A percentile compares a stretch with the other conserved stretches of the same genome.
Conservation (phyloP, 192 early-diverging fungal species). For the Coemansia pectinata region DNA sequence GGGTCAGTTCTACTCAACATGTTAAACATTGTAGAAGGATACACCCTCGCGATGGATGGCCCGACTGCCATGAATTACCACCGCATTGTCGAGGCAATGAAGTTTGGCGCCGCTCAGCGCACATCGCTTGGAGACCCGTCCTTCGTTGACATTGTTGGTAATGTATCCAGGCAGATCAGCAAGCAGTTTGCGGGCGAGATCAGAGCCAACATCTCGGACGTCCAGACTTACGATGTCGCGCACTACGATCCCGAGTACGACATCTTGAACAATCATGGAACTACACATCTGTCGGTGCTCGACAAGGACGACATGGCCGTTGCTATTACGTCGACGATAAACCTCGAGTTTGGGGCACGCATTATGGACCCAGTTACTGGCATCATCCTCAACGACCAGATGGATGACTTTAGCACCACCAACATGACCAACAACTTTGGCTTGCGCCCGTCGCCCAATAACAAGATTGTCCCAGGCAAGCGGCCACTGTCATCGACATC, state of each 20-base stretch:
- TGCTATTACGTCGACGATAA: slow-evolving; percentile 86
- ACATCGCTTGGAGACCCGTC: slow-evolving; percentile 81
- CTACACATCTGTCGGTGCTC: slow-evolving; percentile 86
- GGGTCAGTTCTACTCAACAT: slow-evolving; percentile 81
- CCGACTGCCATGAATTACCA: slow-evolving; percentile 70
- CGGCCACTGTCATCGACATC: slow-evolving; percentile 70
- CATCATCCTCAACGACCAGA: slow-evolving; percentile 91
- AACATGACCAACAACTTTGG: slow-evolving; percentile 75
- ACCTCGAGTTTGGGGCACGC: slow-evolving; percentile 86
- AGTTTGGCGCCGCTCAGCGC: slow-evolving; percentile 83
- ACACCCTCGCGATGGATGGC: slow-evolving; percentile 62
- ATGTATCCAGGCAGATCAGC: slow-evolving; percentile 62
- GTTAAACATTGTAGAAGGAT: slow-evolving; percentile 87
- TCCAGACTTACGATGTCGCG: slow-evolving; percentile 61
- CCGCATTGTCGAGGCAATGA: slow-evolving; percentile 84
- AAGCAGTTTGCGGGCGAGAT: slow-evolving; percentile 69
- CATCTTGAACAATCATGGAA: slow-evolving; percentile 79
- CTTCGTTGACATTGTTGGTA: slow-evolving; percentile 50
- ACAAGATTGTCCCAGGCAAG: slow-evolving; percentile 77
- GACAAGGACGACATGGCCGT: slow-evolving; percentile 74
- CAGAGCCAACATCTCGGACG: slow-evolving; percentile 74
- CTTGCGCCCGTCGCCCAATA: slow-evolving; percentile 80
- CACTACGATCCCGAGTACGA: slow-evolving; percentile 86
- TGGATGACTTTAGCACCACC: slow-evolving; percentile 92
- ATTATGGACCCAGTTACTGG: slow-evolving; percentile 86